These are phyloP conservation scores for Centella asiatica DNA, from an alignment of 129 eudicot genomes.

Conservation along the genomic window DNA sequence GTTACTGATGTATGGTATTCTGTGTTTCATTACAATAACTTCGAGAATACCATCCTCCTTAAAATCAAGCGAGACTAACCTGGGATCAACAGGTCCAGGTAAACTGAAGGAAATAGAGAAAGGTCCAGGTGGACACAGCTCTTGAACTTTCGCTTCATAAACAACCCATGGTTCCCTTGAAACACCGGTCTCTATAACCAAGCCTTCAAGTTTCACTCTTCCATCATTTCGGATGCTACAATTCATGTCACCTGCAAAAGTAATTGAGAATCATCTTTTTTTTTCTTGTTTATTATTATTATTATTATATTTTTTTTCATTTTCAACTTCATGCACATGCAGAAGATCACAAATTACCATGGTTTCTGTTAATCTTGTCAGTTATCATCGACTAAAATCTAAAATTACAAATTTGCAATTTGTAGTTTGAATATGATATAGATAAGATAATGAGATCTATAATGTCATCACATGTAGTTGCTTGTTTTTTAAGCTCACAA, in stretches of 20 bases:
- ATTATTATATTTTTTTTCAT: background rate
- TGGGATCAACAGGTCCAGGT: constrained; percentile 72
- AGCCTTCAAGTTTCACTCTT: constrained; percentile 40
- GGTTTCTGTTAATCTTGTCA: too few relatives aligned
- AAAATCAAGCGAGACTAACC: constrained; percentile 32
- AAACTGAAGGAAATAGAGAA: constrained; percentile 51
- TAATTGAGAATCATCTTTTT: background rate
- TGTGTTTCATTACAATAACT: constrained; percentile 43
- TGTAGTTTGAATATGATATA: too few relatives aligned
- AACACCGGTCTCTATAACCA: constrained; percentile 23
- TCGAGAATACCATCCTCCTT: constrained; percentile 53
- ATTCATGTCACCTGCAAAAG: constrained; percentile 38
- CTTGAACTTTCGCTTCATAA: constrained; percentile 38
- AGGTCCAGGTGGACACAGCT: constrained; percentile 46
- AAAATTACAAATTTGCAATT: too few relatives aligned
- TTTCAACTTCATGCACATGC: too few relatives aligned
- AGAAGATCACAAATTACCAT: too few relatives aligned
- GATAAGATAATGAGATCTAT: too few relatives aligned
- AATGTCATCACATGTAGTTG: too few relatives aligned
- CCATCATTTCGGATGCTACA: constrained; percentile 46
- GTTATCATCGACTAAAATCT: too few relatives aligned
- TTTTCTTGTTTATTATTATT: background rate
- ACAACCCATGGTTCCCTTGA: constrained; percentile 14
- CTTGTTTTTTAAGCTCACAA: too few relatives aligned
- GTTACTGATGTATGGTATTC: constrained; percentile 8